Evolutionary conservation across 2,329 filamentous ascomycete genomes (phyloP).

Genomic region (Xylariaceae sp.): DNA sequence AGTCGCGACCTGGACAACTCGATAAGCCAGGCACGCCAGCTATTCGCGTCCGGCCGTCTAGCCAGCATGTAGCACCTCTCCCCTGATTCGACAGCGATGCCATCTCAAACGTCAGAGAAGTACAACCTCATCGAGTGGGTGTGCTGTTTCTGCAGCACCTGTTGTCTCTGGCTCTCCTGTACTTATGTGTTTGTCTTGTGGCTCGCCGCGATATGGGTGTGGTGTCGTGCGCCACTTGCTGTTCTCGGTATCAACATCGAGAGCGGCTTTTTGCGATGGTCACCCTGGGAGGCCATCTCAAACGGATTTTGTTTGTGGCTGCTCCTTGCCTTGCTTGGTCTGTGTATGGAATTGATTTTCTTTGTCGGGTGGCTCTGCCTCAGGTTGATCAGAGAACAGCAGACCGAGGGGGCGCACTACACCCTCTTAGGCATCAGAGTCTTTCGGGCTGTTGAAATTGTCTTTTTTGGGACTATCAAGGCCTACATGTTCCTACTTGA

Average conservation of each 20-base stretch:
- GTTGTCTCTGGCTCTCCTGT: neutral
- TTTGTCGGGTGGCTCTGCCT: conserved; percentile 15
- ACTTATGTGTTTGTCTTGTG: neutral
- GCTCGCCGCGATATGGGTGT: conserved; percentile 4
- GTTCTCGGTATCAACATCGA: conserved; percentile 4
- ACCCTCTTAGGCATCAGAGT: conserved; percentile 1
- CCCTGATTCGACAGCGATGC: conserved; percentile 11
- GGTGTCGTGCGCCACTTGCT: conserved; percentile 1
- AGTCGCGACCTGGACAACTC: neutral
- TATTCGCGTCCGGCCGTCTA: neutral
- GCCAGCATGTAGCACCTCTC: conserved; percentile 4
- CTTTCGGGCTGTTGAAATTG: conserved; percentile 1
- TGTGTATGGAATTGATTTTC: conserved; percentile 11
- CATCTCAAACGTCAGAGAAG: conserved; percentile 8
- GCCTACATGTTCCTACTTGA: conserved; percentile 2
- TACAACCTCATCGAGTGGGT: neutral
- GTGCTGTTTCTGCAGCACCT: neutral
- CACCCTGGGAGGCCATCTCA: conserved; percentile 9
- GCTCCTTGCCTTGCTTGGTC: conserved; percentile 6
- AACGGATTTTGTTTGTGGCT: conserved; percentile 3
- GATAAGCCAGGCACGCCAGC: conserved; percentile 3
- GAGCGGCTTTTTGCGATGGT: conserved; percentile 10
- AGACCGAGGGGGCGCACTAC: conserved; percentile 8
- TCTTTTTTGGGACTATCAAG: neutral
- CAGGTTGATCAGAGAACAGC: conserved; percentile 4